phyloP scores from a whole-genome alignment of 2,329 filamentous ascomycete species.

The Diaporthe ampelina region DNA sequence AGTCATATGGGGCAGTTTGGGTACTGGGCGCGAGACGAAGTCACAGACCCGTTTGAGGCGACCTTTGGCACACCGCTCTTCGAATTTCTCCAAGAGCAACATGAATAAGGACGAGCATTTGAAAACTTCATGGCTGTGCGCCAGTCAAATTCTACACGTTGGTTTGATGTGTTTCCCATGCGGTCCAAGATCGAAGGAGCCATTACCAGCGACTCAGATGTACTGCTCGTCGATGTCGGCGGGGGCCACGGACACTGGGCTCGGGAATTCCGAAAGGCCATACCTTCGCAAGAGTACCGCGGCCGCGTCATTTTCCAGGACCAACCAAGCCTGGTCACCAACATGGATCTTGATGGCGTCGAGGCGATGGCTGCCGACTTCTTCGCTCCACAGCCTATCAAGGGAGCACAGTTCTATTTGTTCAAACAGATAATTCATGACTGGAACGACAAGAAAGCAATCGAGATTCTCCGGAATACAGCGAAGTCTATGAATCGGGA shows the following conservation, averaged over 20 bases:
- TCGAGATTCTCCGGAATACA: neutral
- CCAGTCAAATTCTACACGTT: conserved; percentile 1
- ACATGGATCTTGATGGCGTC: neutral
- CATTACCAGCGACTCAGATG: neutral
- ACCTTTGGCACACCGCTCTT: conserved; percentile 2
- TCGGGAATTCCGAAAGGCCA: neutral
- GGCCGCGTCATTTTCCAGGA: neutral
- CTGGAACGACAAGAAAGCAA: neutral
- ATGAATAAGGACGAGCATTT: neutral
- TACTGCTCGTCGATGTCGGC: conserved; percentile 10
- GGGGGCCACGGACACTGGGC: conserved; percentile 1
- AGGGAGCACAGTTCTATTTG: conserved; percentile 7
- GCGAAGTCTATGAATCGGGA: neutral
- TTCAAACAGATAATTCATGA: conserved; percentile 2
- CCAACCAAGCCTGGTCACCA: neutral
- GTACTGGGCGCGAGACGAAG: no score
- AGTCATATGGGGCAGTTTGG: neutral
- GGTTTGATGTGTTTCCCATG: neutral
- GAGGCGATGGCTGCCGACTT: conserved; percentile 9
- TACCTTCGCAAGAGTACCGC: neutral
- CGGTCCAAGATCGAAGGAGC: neutral
- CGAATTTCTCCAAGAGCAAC: neutral
- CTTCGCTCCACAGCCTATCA: neutral
- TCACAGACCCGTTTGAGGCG: neutral
- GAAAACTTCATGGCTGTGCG: neutral